Conservation (phyloP, 192 early-diverging fungal genomes). For the Radiomyces spectabilis region DNA sequence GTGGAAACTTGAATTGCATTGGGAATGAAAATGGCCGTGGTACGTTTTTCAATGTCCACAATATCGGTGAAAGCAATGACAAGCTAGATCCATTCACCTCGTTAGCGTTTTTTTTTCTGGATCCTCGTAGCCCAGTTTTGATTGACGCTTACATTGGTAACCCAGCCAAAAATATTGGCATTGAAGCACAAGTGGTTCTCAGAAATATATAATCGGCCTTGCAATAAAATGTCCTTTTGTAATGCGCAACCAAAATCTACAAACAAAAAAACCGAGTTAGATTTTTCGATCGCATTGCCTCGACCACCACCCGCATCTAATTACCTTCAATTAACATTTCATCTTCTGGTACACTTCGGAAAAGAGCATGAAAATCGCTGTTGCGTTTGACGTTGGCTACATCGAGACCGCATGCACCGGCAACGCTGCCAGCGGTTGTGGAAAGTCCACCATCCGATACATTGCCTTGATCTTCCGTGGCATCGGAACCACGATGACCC, state of each 20-base stretch:
- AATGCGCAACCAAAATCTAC: constrained; percentile 77
- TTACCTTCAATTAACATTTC: constrained; percentile 49
- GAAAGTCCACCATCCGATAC: background rate
- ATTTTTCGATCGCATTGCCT: background rate
- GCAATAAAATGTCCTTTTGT: constrained; percentile 84
- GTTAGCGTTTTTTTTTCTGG: constrained; percentile 1
- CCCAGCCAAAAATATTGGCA: constrained; percentile 88
- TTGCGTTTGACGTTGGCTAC: constrained; percentile 38
- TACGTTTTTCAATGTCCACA: constrained; percentile 76
- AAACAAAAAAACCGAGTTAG: background rate
- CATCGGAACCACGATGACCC: background rate
- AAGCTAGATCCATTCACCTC: constrained; percentile 24
- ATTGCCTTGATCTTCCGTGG: background rate
- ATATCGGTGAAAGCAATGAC: constrained; percentile 73
- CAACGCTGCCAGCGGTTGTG: constrained; percentile 1
- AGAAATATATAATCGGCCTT: constrained; percentile 79
- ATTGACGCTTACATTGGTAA: constrained; percentile 50
- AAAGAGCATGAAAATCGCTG: constrained; percentile 43
- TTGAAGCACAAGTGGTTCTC: constrained; percentile 77
- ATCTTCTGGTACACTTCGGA: constrained; percentile 47
- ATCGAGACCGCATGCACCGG: constrained; percentile 6
- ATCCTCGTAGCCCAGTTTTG: background rate
- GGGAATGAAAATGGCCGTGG: constrained; percentile 79
- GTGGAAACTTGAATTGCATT: constrained; percentile 86
- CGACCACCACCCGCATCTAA: no score